Base-by-base conservation (phyloP, 345 rosid genomes). In the Rhodamnia argentea region DNA sequence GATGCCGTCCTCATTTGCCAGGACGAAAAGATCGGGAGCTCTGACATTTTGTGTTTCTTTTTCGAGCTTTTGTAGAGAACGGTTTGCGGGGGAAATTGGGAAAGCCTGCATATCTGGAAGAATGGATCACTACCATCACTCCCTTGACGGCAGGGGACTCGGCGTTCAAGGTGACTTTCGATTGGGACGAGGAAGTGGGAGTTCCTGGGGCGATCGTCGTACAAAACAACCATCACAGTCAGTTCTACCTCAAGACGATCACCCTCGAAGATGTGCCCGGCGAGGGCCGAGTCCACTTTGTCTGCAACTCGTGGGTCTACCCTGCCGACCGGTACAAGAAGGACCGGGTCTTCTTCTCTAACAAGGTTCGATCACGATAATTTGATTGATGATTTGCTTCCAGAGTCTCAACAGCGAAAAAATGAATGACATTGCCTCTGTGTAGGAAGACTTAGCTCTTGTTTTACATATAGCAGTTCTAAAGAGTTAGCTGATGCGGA, bases 301-400 rank as follows among this genome's bases (percentile, higher is more conserved):
- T 88, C 26, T 91, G 93, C 93, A 91, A 91, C 83, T 90, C 93
- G 0, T 90, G 93, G 93, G 88, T 91, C 82, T 91, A 90, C 82
- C 93, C 91, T 27, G 84, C 90, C 50, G 74, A 87, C n/a, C 52
- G 59, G 14, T 89, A 91, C 27, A 57, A 55, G 40, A 83, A 87
- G 44, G 89, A 89, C 27, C 92, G 92, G 2, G 52, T 91, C 60
- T 89, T 91, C 90, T 91, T 91, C 60, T 13, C 91, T 7, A 91
- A 88, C 89, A 90, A 89, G 92, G 93, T 90, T 81, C 32, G 58
- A n/a, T 6, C 13, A 42, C 51, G 37, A 52, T 54, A 44, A 29
- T 18, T 50, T 13, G 51, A 55, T 22, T 75, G 23, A 51, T 32
- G 58, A 55, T 22, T 20, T 20, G 58, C 26, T 55, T 55, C 58